phyloP scores from a whole-genome alignment of 139 green algal genomes.

The Chlorella sp. region DNA sequence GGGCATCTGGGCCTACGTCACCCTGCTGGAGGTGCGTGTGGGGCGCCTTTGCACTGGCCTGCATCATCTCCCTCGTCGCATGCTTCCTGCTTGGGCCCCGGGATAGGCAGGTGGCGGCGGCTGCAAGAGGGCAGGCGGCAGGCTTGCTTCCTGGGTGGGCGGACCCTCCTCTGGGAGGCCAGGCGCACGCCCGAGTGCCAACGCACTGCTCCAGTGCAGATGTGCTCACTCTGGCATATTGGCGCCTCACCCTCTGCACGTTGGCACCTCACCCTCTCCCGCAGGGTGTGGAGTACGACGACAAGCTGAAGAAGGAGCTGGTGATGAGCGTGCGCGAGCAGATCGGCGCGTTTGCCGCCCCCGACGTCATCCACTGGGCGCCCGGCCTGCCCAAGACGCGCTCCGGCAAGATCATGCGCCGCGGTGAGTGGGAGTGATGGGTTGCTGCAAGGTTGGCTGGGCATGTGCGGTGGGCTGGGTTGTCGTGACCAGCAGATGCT shows the following conservation, averaged over 20 bases:
- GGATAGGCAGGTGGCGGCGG: no score
- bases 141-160: no score
- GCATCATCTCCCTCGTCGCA: neutral
- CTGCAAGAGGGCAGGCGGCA: no score
- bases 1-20: conserved; percentile 97
- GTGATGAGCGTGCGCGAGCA: conserved; percentile 56
- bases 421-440: neutral
- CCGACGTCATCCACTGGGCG: conserved; percentile 96
- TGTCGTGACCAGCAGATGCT: no score
- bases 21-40: conserved; percentile 64
- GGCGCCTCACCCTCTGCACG: neutral
- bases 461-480: no score
- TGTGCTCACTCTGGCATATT: neutral
- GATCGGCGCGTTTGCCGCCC: conserved; percentile 90
- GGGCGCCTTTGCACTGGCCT: no score
- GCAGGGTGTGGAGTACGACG: conserved; percentile 37
- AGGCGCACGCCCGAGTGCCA: no score
- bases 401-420: conserved; percentile 63
- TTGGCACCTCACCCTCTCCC: neutral
- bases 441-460: no score
- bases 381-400: conserved; percentile 91
- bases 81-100: no score
- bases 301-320: conserved; percentile 78
- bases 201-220: neutral
- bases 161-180: no score